These are phyloP conservation scores for Ustilago crameri DNA, from an alignment of 1,284 basidiomycete genomes.

Conservation along the genomic window DNA sequence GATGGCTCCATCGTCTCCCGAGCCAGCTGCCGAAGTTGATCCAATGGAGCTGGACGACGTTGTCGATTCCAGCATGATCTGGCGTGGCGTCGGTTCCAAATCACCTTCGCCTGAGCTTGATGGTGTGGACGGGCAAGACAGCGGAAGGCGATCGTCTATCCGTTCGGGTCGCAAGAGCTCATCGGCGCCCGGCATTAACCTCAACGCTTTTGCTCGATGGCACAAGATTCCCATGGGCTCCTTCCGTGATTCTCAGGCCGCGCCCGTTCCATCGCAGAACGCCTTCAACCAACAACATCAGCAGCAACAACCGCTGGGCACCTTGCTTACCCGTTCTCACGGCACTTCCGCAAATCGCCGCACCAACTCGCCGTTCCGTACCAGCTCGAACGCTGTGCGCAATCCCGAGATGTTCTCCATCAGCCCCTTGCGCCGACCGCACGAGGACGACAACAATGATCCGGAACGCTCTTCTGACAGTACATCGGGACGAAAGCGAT, in stretches of 20 bases:
- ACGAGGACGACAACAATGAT: slow-evolving; percentile 26
- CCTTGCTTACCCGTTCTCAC: slow-evolving; percentile 56
- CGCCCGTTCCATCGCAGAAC: slow-evolving; percentile 23
- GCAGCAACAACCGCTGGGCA: slow-evolving; percentile 44
- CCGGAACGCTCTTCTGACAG: slow-evolving; percentile 19
- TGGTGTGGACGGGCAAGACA: slow-evolving; percentile 15
- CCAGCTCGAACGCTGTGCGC: slow-evolving; percentile 39
- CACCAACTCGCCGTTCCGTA: slow-evolving; percentile 58
- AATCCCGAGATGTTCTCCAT: slow-evolving; percentile 47
- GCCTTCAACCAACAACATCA: slow-evolving; percentile 36
- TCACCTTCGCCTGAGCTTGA: slow-evolving; percentile 42
- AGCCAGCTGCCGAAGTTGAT: slow-evolving; percentile 38
- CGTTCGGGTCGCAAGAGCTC: slow-evolving; percentile 27
- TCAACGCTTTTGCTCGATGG: slow-evolving; percentile 64
- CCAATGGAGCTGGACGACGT: slow-evolving; percentile 66
- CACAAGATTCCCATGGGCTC: slow-evolving; percentile 65
- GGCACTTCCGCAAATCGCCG: slow-evolving; percentile 28
- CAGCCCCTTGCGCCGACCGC: slow-evolving; percentile 34
- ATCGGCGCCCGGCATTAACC: slow-evolving; percentile 46
- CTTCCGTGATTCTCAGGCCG: slow-evolving; percentile 61
- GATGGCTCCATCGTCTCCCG: slow-evolving; percentile 52
- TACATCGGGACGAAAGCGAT: slow-evolving; percentile 27
- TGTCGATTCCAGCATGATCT: slow-evolving; percentile 60
- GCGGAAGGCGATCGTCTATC: slow-evolving; percentile 20
- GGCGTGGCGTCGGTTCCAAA: slow-evolving; percentile 48